Evolutionary conservation across 148 eudicot species (phyloP), one percentile per base, ranked within the genome.

Genomic region (Heliosperma pusillum): DNA sequence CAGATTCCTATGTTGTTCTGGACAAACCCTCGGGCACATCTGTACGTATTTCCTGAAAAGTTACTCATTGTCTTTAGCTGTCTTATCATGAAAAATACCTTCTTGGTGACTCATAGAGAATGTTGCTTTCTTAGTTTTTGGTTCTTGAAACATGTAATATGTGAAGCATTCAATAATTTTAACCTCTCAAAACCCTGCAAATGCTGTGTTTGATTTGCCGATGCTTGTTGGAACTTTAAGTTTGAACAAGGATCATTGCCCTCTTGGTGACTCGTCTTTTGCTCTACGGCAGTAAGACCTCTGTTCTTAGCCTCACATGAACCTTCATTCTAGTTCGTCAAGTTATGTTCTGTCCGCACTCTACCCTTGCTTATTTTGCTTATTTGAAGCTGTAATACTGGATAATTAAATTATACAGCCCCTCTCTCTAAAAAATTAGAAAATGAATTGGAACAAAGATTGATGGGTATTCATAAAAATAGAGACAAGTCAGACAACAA

Each of bases 1-100:
- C 92, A 25, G 89, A 92, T 58, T 84, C 88, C 79, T 95, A 90
- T 70, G 97, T 95, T 73, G 92, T 95, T 77, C 86, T 95, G 68
- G 93, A 95, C 80, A 95, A 92, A 78, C 99, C 99, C 72, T 89
- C 99, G 56, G 99, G 99, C 74, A 95, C 96, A 78, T 90, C 99
- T 58, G 99, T 95, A 89, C 59, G 97, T 88, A 40, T 73, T 76
- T 76, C 62, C 53, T 25, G 44, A 40, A 52, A 63, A 52, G 68
- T 19, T 40, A 53, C 21, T 67, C 61, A 12, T 42, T 13, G 22
- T 33, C 59, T 24, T 24, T 17, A 71, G 63, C 44, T 44, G 10
- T 69, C 22, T 36, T 16, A 65, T 55, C 17, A 8, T 40, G 17
- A 42, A 40, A 17, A 33, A 7, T 27, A 2, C 70, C n/a, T n/a